A percentile compares a stretch with the other conserved stretches of the same genome.
Evolutionary conservation across 179 eudicot species (phyloP).

Genomic region (Amaranthus tricolor): DNA sequence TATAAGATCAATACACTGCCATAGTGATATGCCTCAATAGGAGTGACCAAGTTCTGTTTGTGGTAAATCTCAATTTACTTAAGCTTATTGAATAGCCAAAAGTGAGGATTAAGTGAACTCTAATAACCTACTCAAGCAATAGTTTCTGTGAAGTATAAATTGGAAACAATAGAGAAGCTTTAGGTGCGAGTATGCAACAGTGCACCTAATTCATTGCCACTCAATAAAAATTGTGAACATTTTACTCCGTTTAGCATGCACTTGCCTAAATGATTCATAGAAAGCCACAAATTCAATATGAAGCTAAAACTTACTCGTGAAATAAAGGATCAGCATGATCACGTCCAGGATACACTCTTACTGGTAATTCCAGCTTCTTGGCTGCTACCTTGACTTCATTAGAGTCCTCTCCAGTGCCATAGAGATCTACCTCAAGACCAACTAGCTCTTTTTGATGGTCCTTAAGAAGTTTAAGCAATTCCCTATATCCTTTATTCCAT

Average conservation of each 20-base stretch:
- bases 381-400: slow-evolving; percentile 67
- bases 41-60: neutral
- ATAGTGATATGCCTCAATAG: neutral
- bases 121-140: neutral
- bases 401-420: slow-evolving; percentile 89
- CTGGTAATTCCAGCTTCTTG: slow-evolving; percentile 51
- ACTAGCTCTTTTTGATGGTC: slow-evolving; percentile 66
- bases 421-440: slow-evolving; percentile 78
- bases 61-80: neutral
- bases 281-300: neutral
- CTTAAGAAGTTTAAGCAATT: slow-evolving; percentile 69
- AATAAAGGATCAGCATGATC: slow-evolving; percentile 95
- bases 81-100: neutral
- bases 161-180: no score
- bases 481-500: slow-evolving; percentile 92
- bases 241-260: neutral
- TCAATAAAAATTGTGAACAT: neutral
- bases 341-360: slow-evolving; percentile 80
- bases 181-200: neutral
- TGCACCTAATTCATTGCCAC: neutral
- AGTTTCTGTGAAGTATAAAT: neutral
- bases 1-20: no score
- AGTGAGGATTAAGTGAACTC: neutral
- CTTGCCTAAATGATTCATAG: neutral
- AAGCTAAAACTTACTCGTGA: slow-evolving; percentile 67